These are phyloP conservation scores for Flagelloscypha sp. DNA, from an alignment of 768 basidiomycete species.

Conservation along the genomic window DNA sequence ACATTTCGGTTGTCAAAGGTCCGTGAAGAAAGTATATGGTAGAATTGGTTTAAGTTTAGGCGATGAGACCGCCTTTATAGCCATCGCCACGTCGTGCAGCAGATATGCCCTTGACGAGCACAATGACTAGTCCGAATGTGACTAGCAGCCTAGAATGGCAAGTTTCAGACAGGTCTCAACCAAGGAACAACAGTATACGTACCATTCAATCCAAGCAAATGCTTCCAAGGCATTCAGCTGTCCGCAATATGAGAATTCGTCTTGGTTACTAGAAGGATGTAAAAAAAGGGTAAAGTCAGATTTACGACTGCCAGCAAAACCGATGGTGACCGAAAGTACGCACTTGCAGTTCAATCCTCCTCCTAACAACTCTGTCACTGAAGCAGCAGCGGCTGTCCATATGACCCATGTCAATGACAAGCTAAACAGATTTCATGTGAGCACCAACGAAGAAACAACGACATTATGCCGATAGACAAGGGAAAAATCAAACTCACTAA, in stretches of 20 bases:
- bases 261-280: conserved; percentile 25
- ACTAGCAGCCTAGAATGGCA: conserved; percentile 45
- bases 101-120: conserved; percentile 51
- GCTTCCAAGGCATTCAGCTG: conserved; percentile 70
- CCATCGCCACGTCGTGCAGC: conserved; percentile 63
- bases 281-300: not conserved
- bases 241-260: conserved; percentile 52
- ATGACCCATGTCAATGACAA: conserved; percentile 66
- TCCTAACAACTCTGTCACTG: conserved; percentile 56
- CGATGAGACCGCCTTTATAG: conserved; percentile 46
- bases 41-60: too few species aligned
- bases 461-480: too few species aligned
- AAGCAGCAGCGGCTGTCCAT: conserved; percentile 68
- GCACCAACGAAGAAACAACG: conserved; percentile 4
- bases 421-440: conserved; percentile 25
- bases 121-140: conserved; percentile 50
- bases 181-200: conserved; percentile 15
- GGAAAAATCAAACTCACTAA: conserved; percentile 39
- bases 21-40: too few species aligned
- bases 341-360: conserved; percentile 67
- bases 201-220: conserved; percentile 75
- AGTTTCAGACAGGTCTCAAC: conserved; percentile 1
- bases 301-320: not conserved
- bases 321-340: conserved; percentile 15
- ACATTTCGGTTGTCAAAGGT: too few species aligned